Evolutionary conservation across 257 asterid species (phyloP).

Genomic region (Leptodermis oblonga): DNA sequence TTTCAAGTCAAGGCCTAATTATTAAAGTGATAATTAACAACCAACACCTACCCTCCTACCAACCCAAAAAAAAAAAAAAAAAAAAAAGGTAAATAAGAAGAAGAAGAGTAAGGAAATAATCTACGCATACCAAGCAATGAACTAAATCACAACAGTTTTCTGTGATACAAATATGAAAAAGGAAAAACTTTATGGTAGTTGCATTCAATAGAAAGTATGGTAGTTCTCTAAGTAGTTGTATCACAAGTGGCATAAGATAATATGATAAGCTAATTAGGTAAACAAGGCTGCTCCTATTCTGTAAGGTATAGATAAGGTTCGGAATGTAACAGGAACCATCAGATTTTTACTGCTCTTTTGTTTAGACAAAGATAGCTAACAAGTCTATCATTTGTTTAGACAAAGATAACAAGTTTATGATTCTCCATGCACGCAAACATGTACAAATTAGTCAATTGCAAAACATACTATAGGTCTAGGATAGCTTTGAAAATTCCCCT

Average conservation of each 20-base stretch:
- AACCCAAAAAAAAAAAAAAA: too few relatives aligned
- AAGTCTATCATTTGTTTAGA: too few relatives aligned
- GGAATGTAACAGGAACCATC: neutral
- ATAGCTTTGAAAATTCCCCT: neutral
- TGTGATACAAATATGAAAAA: too few relatives aligned
- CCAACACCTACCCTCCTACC: neutral
- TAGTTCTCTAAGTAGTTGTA: neutral
- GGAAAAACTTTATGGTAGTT: too few relatives aligned
- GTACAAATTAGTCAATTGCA: neutral
- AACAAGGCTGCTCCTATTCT: neutral
- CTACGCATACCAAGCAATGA: neutral
- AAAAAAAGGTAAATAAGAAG: too few relatives aligned
- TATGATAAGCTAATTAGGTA: neutral
- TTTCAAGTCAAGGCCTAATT: neutral
- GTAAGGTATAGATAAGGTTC: neutral
- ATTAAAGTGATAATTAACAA: neutral
- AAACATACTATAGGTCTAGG: neutral
- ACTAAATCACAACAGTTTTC: too few relatives aligned
- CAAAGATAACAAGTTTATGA: neutral
- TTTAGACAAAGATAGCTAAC: neutral
- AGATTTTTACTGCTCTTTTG: neutral
- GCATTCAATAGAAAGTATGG: neutral
- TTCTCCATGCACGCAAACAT: neutral
- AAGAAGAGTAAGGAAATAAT: neutral
- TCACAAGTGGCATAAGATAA: neutral